Conservation (phyloP, 257 asterid genomes). For the Solanum raphanifolium region DNA sequence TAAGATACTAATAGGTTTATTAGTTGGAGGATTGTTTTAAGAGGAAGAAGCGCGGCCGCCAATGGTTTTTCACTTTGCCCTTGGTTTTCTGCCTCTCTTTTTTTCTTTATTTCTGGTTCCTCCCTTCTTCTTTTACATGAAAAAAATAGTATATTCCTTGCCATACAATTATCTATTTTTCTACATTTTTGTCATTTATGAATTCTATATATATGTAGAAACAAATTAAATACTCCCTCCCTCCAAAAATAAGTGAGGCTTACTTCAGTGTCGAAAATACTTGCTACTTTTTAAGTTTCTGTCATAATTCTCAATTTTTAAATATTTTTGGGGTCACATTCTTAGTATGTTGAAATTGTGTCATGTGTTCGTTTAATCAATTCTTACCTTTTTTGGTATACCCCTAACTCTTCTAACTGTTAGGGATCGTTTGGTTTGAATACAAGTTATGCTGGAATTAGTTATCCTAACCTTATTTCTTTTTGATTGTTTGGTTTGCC, state of each 20-base stretch:
- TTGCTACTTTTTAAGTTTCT: background rate
- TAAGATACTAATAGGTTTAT: background rate
- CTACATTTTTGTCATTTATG: too few species aligned
- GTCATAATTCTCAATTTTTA: too few species aligned
- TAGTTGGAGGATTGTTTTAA: background rate
- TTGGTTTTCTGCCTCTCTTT: background rate
- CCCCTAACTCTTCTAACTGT: background rate
- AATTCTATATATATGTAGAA: background rate
- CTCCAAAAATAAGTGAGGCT: too few species aligned
- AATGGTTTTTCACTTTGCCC: conserved; percentile 28
- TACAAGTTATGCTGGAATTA: too few species aligned
- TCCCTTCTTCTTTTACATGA: background rate
- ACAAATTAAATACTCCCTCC: background rate
- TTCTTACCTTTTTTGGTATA: background rate
- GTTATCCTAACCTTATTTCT: too few species aligned
- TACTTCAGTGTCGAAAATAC: background rate
- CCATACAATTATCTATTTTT: background rate
- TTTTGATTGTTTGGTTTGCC: too few species aligned
- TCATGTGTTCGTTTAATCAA: too few species aligned
- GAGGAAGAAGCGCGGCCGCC: conserved; percentile 38
- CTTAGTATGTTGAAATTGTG: background rate
- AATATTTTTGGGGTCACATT: background rate
- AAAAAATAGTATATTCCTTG: background rate
- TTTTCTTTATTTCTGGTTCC: background rate
- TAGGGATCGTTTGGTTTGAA: too few species aligned